Evolutionary conservation across 225 moss, liverwort and hornwort genomes (phyloP).

Genomic region (Bryoerythrophyllum caledonicum): DNA sequence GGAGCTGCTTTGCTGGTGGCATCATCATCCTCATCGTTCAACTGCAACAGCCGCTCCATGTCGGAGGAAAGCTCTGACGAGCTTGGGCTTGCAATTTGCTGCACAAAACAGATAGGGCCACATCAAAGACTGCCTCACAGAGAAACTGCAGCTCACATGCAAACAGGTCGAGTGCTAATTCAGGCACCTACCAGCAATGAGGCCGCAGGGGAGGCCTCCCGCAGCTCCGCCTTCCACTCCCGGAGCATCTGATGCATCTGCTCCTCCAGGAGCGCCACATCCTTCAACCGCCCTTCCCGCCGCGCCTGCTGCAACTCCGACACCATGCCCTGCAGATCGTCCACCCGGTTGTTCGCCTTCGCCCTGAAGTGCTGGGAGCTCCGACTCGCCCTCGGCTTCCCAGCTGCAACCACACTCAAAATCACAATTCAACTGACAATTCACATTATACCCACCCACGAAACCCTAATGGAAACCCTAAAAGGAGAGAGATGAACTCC

Average conservation of each 20-base stretch:
- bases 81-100: constrained; percentile 61
- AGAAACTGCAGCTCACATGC: not conserved
- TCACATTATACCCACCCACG: not conserved
- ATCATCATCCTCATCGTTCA: constrained; percentile 67
- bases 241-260: constrained; percentile 67
- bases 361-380: constrained; percentile 64
- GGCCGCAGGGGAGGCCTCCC: constrained; percentile 59
- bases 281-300: constrained; percentile 60
- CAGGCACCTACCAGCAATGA: constrained; percentile 54
- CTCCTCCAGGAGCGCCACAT: constrained; percentile 62
- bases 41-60: constrained; percentile 58
- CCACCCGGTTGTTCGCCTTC: constrained; percentile 59
- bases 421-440: constrained; percentile 14
- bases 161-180: not conserved
- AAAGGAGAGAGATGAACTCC: not conserved
- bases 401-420: constrained; percentile 38
- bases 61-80: constrained; percentile 66
- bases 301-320: constrained; percentile 66
- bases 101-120: constrained; percentile 14
- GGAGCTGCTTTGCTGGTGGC: constrained; percentile 66
- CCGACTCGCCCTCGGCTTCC: constrained; percentile 50
- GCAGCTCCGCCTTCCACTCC: constrained; percentile 65
- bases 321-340: constrained; percentile 66
- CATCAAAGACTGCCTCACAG: not conserved
- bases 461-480: not conserved